Percentiles rank a stretch among this genome's conserved stretches.
Conservation (phyloP, 345 rosid genomes). For the Citrus inodora region DNA sequence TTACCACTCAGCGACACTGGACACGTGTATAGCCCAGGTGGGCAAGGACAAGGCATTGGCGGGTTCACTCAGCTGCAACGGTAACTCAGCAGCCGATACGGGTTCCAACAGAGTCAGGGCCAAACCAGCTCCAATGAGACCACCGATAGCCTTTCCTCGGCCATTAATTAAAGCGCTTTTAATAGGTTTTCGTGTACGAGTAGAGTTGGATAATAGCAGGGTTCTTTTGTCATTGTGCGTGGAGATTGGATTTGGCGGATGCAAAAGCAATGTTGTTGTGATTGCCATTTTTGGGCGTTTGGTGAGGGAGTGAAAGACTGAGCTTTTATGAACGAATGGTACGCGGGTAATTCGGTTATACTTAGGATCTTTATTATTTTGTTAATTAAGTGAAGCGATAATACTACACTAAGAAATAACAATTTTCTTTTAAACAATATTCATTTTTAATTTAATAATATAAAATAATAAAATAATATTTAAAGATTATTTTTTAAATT, state of each 20-base stretch:
- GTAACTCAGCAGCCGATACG: slow-evolving; percentile 47
- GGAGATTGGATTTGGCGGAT: slow-evolving; percentile 21
- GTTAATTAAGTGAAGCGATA: not conserved
- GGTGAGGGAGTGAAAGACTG: not conserved
- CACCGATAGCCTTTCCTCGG: slow-evolving; percentile 21
- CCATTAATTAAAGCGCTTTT: slow-evolving; percentile 13
- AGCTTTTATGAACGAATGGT: not conserved
- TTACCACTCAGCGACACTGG: slow-evolving; percentile 91
- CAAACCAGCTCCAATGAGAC: slow-evolving; percentile 59
- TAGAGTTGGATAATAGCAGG: not conserved
- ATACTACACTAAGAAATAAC: too few relatives aligned
- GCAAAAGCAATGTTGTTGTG: slow-evolving; percentile 24
- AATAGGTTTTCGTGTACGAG: not conserved
- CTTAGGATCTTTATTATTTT: not conserved
- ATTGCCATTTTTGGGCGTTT: slow-evolving; percentile 38
- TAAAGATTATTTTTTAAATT: too few relatives aligned
- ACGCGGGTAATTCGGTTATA: not conserved
- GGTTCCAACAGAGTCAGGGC: slow-evolving; percentile 41
- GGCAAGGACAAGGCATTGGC: slow-evolving; percentile 88
- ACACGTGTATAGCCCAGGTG: slow-evolving; percentile 89
- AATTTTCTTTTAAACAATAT: too few relatives aligned
- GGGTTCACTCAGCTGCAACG: slow-evolving; percentile 63
- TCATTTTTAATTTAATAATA: too few relatives aligned
- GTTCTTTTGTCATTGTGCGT: slow-evolving; percentile 14
- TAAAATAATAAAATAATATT: too few relatives aligned